Evolutionary conservation across 192 early-diverging fungal species (phyloP), one percentile per base, ranked within the genome.

Genomic region (Phycomyces blakesleeanus): DNA sequence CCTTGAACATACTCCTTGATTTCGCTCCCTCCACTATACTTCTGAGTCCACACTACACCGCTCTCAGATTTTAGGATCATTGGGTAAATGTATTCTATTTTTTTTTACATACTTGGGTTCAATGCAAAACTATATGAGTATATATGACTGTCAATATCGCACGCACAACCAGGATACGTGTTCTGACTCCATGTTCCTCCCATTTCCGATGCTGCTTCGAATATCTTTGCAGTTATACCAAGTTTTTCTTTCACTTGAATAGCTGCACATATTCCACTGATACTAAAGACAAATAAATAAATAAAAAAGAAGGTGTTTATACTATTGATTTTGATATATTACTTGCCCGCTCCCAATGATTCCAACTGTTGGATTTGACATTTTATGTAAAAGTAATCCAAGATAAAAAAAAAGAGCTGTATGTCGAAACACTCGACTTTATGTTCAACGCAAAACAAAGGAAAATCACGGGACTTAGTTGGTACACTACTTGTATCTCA

Each of bases 131-230:
- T 68, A 21, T 69, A 67, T 7, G 71, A 69, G 51, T 79, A 79
- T 27, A 76, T 63, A 62, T 74, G 74, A 15, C 64, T 58, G 24
- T 60, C 59, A 20, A 79, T 63, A 69, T 79, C 78, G 26, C 78
- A 79, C 11, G 74, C 78, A 38, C 67, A 72, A 0, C 77, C 77
- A 10, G 73, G 73, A 40, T 77, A 79, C 1, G 68, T 75, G 64
- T 72, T 76, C 26, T 72, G 55, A 29, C 65, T 69, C 83, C 83
- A 84, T 21, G 80, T 82, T 26, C 80, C 83, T 0, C 83, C 83
- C 10, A 84, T 68, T 16, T 78, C 78, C 5, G 62, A 57, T 40
- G 66, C 60, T 22, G 66, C 66, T 55, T 84, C 83, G 52, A 74
- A 80, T 37, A 84, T 64, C 15, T 63, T 66, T 8, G 73, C 67